Conservation (phyloP, 2,329 filamentous ascomycete genomes). For the Aphanoascus verrucosus region DNA sequence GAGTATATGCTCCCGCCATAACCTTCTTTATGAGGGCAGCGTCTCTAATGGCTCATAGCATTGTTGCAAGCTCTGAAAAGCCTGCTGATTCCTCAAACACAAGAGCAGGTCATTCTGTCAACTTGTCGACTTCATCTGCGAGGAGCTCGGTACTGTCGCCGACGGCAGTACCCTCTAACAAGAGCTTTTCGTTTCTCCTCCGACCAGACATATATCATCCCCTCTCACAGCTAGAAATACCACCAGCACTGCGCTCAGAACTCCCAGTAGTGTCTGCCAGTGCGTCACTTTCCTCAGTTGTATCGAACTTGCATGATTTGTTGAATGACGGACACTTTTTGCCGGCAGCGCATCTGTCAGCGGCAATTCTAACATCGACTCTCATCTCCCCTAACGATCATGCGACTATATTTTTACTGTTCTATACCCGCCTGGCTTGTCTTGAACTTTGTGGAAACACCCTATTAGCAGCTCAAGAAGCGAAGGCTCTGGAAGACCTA, state of each 20-base stretch:
- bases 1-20: slow-evolving; percentile 47
- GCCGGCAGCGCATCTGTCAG: slow-evolving; percentile 52
- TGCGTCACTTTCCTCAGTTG: slow-evolving; percentile 40
- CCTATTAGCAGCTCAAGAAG: slow-evolving; percentile 55
- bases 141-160: neutral
- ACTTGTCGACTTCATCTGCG: neutral
- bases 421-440: slow-evolving; percentile 73
- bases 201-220: slow-evolving; percentile 74
- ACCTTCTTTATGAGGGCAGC: neutral
- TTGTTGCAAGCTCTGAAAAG: neutral
- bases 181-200: slow-evolving; percentile 72
- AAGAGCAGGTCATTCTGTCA: neutral
- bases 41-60: slow-evolving; percentile 3
- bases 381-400: slow-evolving; percentile 42
- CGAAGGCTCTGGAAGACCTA: slow-evolving; percentile 52
- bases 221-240: slow-evolving; percentile 52
- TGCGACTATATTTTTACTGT: slow-evolving; percentile 58
- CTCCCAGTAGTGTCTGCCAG: slow-evolving; percentile 52
- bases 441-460: slow-evolving; percentile 67
- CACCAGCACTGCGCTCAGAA: slow-evolving; percentile 58
- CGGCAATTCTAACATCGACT: slow-evolving; percentile 34
- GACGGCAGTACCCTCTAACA: slow-evolving; percentile 27
- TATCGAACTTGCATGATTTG: slow-evolving; percentile 49
- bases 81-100: neutral
- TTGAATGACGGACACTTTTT: slow-evolving; percentile 67